phyloP scores from a whole-genome alignment of 371 early-diverging fungal species.

The Choanephora cucurbitarum region DNA sequence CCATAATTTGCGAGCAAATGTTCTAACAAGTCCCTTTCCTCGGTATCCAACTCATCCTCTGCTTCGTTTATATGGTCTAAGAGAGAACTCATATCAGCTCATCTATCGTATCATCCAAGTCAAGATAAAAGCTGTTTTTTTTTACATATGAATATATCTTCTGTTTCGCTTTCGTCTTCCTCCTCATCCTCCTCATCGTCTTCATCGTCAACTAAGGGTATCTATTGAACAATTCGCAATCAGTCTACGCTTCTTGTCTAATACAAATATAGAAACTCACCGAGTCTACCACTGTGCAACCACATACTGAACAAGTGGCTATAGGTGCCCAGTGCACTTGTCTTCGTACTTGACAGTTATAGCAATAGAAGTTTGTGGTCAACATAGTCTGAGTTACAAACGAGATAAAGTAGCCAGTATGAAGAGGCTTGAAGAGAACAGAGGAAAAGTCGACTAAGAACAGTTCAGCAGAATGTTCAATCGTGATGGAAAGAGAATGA shows the following conservation, averaged over 20 bases:
- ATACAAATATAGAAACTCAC: neutral
- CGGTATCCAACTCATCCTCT: neutral
- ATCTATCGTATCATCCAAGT: no score
- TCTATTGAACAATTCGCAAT: neutral
- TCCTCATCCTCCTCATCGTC: neutral
- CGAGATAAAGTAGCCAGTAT: neutral
- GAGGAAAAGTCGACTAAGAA: no score
- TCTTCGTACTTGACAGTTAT: neutral
- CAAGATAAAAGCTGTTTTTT: no score
- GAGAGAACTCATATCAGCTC: neutral
- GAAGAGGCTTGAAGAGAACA: neutral
- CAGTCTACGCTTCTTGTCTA: neutral
- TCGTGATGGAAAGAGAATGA: no score
- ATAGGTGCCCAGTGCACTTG: neutral
- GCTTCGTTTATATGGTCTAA: neutral
- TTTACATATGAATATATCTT: neutral
- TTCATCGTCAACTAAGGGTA: neutral
- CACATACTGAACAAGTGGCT: neutral
- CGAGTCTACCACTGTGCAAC: neutral
- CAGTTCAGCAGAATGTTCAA: no score
- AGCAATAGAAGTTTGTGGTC: neutral
- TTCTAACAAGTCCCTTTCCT: neutral
- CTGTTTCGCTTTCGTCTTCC: neutral
- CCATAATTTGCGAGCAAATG: neutral
- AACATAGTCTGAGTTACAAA: neutral